Conservation (phyloP, 2,329 filamentous ascomycete species). For the Epichloe festucae region DNA sequence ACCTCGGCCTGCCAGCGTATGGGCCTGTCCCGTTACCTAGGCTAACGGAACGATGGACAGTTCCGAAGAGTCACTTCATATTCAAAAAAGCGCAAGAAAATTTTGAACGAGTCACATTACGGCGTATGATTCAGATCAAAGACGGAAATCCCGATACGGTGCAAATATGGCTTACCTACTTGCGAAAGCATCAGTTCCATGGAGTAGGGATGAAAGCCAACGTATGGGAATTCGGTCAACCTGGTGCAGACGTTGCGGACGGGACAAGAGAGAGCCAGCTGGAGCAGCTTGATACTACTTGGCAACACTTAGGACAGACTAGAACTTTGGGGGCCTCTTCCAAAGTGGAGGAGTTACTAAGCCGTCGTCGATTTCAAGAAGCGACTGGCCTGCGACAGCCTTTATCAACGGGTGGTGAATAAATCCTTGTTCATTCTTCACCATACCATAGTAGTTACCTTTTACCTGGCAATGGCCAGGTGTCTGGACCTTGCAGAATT, state of each 20-base stretch:
- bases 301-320: conserved; percentile 42
- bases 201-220: conserved; percentile 99
- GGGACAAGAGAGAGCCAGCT: conserved; percentile 12
- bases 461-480: background rate
- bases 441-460: background rate
- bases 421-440: background rate
- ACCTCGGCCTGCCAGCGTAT: conserved; percentile 71
- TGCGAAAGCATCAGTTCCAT: conserved; percentile 84
- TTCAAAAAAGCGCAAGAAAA: conserved; percentile 98
- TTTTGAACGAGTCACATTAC: conserved; percentile 80
- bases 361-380: conserved; percentile 34
- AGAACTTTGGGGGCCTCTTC: conserved; percentile 36
- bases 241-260: conserved; percentile 33
- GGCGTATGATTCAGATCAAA: conserved; percentile 80
- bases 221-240: conserved; percentile 71
- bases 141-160: conserved; percentile 84
- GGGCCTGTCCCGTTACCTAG: conserved; percentile 79
- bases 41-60: conserved; percentile 87
- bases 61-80: conserved; percentile 78
- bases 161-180: conserved; percentile 81
- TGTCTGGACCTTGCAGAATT: background rate
- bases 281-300: conserved; percentile 34
- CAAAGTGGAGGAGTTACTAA: conserved; percentile 45
- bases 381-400: conserved; percentile 17
- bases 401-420: conserved; percentile 1